A percentile compares a stretch with the other conserved stretches of the same genome.
phyloP scores from a whole-genome alignment of 2,329 filamentous ascomycete genomes.

The Penicillium crustosum region DNA sequence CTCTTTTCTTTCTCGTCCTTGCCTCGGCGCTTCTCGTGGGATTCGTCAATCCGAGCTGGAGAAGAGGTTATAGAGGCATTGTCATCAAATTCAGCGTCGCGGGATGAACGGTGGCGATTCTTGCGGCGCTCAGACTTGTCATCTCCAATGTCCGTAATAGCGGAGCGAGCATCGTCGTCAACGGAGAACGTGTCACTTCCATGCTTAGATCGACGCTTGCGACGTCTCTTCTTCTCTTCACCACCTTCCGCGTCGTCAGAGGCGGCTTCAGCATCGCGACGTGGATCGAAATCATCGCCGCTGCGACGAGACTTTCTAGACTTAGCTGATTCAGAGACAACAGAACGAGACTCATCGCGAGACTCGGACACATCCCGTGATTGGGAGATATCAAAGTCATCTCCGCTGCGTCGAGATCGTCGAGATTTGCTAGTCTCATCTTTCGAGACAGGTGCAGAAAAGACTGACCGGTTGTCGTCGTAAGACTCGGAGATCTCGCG shows the following conservation, averaged over 20 bases:
- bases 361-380: slow-evolving; percentile 2
- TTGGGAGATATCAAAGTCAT: not conserved
- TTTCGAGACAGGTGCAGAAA: slow-evolving; percentile 1
- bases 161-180: slow-evolving; percentile 23
- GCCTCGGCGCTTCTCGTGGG: slow-evolving; percentile 31
- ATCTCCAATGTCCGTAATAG: slow-evolving; percentile 19
- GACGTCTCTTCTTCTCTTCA: slow-evolving; percentile 28
- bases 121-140: slow-evolving; percentile 26
- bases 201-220: slow-evolving; percentile 30
- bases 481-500: not conserved
- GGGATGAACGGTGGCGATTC: slow-evolving; percentile 13
- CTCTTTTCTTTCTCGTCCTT: slow-evolving; percentile 36
- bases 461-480: not conserved
- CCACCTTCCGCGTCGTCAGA: slow-evolving; percentile 14
- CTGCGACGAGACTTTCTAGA: slow-evolving; percentile 23
- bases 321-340: slow-evolving; percentile 21
- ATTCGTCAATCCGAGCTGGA: slow-evolving; percentile 33
- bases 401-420: slow-evolving; percentile 4
- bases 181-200: slow-evolving; percentile 21
- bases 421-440: slow-evolving; percentile 1
- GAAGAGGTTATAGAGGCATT: slow-evolving; percentile 37
- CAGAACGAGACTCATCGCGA: slow-evolving; percentile 22
- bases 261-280: slow-evolving; percentile 14
- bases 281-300: slow-evolving; percentile 23
- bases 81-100: slow-evolving; percentile 35